Evolutionary conservation across 305 asterid species (phyloP), one percentile per base, ranked within the genome.

Genomic region (Stenogyne calaminthoides): DNA sequence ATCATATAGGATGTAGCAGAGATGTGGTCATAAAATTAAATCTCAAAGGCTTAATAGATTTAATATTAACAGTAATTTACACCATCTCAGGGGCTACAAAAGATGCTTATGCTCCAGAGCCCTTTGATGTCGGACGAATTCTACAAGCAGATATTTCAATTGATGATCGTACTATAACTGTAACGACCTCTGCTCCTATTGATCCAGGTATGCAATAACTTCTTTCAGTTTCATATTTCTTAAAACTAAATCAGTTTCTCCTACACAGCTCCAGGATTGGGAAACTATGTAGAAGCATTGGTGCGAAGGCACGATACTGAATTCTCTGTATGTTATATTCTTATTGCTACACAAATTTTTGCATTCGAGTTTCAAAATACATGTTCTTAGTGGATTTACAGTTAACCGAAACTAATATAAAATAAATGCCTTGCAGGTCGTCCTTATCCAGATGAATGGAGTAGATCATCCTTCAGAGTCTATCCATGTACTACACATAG

Each of bases 281-380:
- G 97, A 52, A 93, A 89, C 87, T 93, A 91, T 59, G 96, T 93
- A 60, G 97, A 93, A 86, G 97, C 98, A 78, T 81, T 93, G 90
- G 96, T 89, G 73, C 87, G 98, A 40, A 87, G 97, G 76, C 97
- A 91, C 42, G 97, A 91, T 71, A 89, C 84, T 37, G 98, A 93
- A 62, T 93, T 93, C 86, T 89, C 85, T 64, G 98, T 93, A 87
- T 12, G 90, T 60, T n/a, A 12, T 58, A 25, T 62, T 64, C 63
- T 52, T 60, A 40, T 80, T 59, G 19, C 57, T 20, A 52, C 52
- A 19, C 25, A 15, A n/a, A 32, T 11, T 6, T 60, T 16, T 9
- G 32, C 65, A 49, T 75, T 64, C 74, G 58, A 56, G 27, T 55
- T 19, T 9, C 32, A 9, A 6, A 12, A 64, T 56, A 64, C 20